phyloP scores from a whole-genome alignment of 2,329 filamentous ascomycete species.

The Talaromyces sp. region DNA sequence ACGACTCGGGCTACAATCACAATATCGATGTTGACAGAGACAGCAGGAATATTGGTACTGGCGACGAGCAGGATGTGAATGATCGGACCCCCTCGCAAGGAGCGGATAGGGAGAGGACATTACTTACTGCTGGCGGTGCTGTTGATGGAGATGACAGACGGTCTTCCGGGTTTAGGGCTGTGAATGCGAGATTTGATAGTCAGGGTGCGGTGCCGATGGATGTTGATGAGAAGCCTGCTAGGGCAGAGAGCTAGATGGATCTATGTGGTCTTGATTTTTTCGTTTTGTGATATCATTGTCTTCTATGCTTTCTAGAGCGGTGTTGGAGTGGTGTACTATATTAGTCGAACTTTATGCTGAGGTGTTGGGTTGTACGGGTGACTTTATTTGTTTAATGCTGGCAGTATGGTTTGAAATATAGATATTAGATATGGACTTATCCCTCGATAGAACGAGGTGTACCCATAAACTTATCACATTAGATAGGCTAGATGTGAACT shows the following conservation, averaged over 20 bases:
- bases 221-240: slow-evolving; percentile 30
- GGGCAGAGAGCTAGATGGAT: slow-evolving; percentile 28
- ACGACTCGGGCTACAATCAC: slow-evolving; percentile 1
- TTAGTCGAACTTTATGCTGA: background rate
- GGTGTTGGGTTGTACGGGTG: background rate
- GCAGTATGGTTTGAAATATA: background rate
- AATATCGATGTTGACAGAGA: background rate
- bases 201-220: slow-evolving; percentile 40
- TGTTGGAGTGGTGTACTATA: background rate
- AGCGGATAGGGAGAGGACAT: slow-evolving; percentile 20
- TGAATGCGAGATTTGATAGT: slow-evolving; percentile 25
- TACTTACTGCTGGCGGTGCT: slow-evolving; percentile 33
- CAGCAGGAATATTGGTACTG: background rate
- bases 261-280: background rate
- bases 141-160: slow-evolving; percentile 32
- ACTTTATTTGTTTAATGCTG: background rate
- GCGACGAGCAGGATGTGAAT: slow-evolving; percentile 18
- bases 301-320: background rate
- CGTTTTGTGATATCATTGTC: background rate
- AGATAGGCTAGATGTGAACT: background rate
- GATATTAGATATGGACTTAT: background rate
- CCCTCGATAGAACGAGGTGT: background rate
- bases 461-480: no score
- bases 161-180: slow-evolving; percentile 37
- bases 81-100: slow-evolving; percentile 23